Conservation (phyloP, 1,139 yeast genomes). For the Chernovozyma aurita region DNA sequence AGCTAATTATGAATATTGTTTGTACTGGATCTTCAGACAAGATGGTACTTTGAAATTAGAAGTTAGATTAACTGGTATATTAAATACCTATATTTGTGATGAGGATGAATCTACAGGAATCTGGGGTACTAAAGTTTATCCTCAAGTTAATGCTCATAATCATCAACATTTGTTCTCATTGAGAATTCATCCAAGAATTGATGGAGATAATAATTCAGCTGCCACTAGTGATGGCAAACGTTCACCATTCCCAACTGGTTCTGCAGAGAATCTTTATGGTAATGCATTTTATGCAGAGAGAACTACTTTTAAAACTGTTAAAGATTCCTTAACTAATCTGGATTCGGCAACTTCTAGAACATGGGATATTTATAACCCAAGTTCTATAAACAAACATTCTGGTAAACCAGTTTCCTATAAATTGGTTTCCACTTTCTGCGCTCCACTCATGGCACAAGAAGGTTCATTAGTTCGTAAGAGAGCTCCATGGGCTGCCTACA, state of each 20-base stretch:
- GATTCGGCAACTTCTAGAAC: slow-evolving; percentile 62
- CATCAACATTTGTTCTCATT: slow-evolving; percentile 83
- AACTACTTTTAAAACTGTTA: slow-evolving; percentile 61
- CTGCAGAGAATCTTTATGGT: slow-evolving; percentile 67
- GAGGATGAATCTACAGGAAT: slow-evolving; percentile 65
- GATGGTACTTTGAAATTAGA: slow-evolving; percentile 81
- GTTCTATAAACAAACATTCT: slow-evolving; percentile 59
- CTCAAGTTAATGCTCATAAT: slow-evolving; percentile 78
- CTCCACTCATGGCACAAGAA: slow-evolving; percentile 67
- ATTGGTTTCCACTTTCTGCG: slow-evolving; percentile 72
- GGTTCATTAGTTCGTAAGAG: slow-evolving; percentile 75
- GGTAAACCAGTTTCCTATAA: slow-evolving; percentile 74
- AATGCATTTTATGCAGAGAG: slow-evolving; percentile 65
- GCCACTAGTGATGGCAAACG: slow-evolving; percentile 63
- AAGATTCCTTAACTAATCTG: slow-evolving; percentile 62
- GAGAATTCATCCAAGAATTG: slow-evolving; percentile 75
- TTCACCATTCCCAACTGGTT: slow-evolving; percentile 58
- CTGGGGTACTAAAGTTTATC: slow-evolving; percentile 79
- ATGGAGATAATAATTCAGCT: slow-evolving; percentile 74
- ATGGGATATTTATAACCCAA: slow-evolving; percentile 79
- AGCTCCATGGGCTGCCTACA: slow-evolving; percentile 74
- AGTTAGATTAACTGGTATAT: slow-evolving; percentile 74
- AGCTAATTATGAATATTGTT: slow-evolving; percentile 79
- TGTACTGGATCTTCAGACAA: slow-evolving; percentile 79
- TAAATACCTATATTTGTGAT: slow-evolving; percentile 62